Evolutionary conservation across 345 rosid genomes (phyloP).

Genomic region (Carallia pectinifolia): DNA sequence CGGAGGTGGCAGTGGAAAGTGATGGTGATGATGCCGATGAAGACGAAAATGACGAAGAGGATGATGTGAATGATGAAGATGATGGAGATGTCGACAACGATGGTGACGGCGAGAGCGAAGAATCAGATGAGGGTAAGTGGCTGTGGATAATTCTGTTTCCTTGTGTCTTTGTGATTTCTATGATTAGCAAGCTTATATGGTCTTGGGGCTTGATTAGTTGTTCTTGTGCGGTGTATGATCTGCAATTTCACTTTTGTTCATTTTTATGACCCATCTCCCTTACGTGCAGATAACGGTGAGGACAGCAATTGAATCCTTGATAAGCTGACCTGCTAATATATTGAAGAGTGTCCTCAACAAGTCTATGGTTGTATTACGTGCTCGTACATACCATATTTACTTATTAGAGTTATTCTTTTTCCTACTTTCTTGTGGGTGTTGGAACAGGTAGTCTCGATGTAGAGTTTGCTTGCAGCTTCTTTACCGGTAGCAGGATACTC

Average conservation of each 20-base stretch:
- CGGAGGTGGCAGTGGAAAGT: conserved; percentile 54
- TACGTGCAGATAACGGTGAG: conserved; percentile 31
- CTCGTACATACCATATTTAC: background rate
- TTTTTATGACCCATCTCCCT: background rate
- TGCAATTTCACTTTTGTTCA: no score
- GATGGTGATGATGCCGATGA: conserved; percentile 46
- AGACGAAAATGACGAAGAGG: conserved; percentile 32
- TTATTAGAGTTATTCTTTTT: background rate
- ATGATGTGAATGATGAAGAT: conserved; percentile 33
- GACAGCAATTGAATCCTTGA: conserved; percentile 35
- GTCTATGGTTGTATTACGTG: conserved; percentile 12
- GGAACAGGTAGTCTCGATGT: conserved; percentile 15
- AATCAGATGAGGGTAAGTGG: conserved; percentile 44
- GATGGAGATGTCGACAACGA: conserved; percentile 20
- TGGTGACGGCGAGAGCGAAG: conserved; percentile 35
- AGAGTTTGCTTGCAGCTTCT: conserved; percentile 15
- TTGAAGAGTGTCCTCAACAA: conserved; percentile 3
- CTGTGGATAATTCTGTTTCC: background rate
- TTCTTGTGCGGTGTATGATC: no score
- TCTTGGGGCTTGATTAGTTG: no score
- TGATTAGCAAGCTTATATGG: background rate
- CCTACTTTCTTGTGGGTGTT: conserved; percentile 2
- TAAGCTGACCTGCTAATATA: conserved; percentile 11
- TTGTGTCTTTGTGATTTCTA: background rate
- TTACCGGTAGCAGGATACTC: background rate